Evolutionary conservation across 2,329 filamentous ascomycete genomes (phyloP), one percentile per base, ranked within the genome.

Genomic region (Fonsecaea erecta): DNA sequence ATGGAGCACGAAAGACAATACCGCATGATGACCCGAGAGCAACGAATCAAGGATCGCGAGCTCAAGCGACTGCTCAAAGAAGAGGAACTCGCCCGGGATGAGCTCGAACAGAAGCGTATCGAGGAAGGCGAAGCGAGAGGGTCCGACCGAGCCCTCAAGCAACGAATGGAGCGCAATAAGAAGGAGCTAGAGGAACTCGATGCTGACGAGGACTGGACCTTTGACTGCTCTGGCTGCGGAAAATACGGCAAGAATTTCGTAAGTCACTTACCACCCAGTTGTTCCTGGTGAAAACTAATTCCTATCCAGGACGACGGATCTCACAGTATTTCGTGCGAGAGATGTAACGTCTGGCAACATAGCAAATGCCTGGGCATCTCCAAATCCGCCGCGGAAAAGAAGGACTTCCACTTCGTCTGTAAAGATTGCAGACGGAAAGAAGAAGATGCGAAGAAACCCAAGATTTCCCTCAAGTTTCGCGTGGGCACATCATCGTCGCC

Each of bases 261-360:
- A 76, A 70, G 82, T 71, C n/a, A 67, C 35, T n/a, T 43, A 37
- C 52, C 40, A 35, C 26, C n/a, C 26, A 21, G 12, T 28, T 11
- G 56, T 32, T 34, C 11, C 18, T 59, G 34, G 64, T 35, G 51
- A 24, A 68, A 48, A 71, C 73, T 76, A 59, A 77, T 67, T 26
- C 48, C 52, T 14, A 34, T 30, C 16, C 68, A 86, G 84, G 95
- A 99, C 73, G 95, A 98, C 75, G 95, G 95, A 37, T 90, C 92
- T 7, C 93, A 97, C 75, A 97, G 93, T 75, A 88, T 99, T 69
- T 91, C 93, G 30, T 99, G 95, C 78, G 95, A 99, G 75, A 88
- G 84, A 71, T 99, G 95, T 81, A 96, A 90, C 74, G 89, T 96
- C 54, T 99, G 95, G 95, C 94, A 98, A 76, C 95, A 99, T 75